These are phyloP conservation scores for Pyronema domesticum DNA, from an alignment of 495 filamentous ascomycete genomes.

Conservation along the genomic window DNA sequence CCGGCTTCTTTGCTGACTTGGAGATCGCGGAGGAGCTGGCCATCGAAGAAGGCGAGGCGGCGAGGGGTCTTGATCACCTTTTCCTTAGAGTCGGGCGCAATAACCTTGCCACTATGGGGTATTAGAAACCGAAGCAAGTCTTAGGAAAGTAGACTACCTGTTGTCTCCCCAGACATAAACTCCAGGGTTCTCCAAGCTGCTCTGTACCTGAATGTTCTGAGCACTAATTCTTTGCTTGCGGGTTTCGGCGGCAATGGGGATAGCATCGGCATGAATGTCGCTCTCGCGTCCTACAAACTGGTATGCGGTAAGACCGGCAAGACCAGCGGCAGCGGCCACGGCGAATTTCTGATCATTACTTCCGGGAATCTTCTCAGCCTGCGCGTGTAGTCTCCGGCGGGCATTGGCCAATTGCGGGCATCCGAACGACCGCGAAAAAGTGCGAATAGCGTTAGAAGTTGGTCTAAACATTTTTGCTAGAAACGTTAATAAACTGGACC, in stretches of 20 bases:
- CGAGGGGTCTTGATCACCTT: slow-evolving; percentile 58
- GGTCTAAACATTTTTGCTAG: slow-evolving; percentile 13
- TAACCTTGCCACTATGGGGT: slow-evolving; percentile 45
- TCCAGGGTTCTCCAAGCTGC: slow-evolving; percentile 42
- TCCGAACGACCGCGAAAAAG: slow-evolving; percentile 6
- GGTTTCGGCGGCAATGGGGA: slow-evolving; percentile 31
- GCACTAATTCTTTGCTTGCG: slow-evolving; percentile 34
- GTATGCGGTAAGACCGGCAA: slow-evolving; percentile 19
- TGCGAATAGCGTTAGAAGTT: slow-evolving; percentile 5
- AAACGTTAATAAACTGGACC: background rate
- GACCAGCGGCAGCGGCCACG: slow-evolving; percentile 7
- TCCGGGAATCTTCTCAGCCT: slow-evolving; percentile 6
- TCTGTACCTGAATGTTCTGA: slow-evolving; percentile 61
- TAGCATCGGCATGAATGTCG: slow-evolving; percentile 33
- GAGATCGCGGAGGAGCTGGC: slow-evolving; percentile 66
- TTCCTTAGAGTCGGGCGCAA: slow-evolving; percentile 67
- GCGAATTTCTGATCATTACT: slow-evolving; percentile 6
- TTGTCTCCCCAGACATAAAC: slow-evolving; percentile 92
- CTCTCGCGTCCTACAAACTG: slow-evolving; percentile 3
- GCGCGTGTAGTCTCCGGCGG: background rate
- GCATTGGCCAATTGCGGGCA: slow-evolving; percentile 2
- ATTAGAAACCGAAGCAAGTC: background rate
- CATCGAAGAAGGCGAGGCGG: slow-evolving; percentile 67
- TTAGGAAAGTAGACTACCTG: slow-evolving; percentile 4
- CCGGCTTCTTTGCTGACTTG: slow-evolving; percentile 70